Conservation (phyloP, 1,139 yeast species). For the Suhomyces terraborum region DNA sequence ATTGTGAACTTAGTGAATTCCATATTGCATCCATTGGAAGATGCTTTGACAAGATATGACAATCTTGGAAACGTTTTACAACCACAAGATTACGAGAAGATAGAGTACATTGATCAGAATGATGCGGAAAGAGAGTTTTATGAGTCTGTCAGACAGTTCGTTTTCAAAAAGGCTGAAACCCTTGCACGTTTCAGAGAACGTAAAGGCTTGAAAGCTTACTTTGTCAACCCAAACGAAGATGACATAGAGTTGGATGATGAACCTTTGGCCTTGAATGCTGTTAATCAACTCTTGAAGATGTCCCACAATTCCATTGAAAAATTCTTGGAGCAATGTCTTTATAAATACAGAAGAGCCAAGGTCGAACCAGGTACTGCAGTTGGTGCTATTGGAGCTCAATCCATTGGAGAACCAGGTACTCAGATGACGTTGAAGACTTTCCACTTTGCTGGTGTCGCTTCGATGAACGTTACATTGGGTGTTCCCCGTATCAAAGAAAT, state of each 20-base stretch:
- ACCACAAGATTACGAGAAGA: slow-evolving; percentile 39
- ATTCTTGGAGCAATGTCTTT: slow-evolving; percentile 75
- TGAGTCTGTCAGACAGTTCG: slow-evolving; percentile 66
- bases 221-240: slow-evolving; percentile 44
- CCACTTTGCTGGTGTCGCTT: slow-evolving; percentile 99
- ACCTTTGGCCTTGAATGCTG: slow-evolving; percentile 49
- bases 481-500: slow-evolving; percentile 99
- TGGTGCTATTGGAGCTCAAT: slow-evolving; percentile 98
- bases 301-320: slow-evolving; percentile 59
- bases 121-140: slow-evolving; percentile 89
- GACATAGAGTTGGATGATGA: slow-evolving; percentile 52
- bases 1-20: slow-evolving; percentile 56
- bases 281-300: slow-evolving; percentile 74
- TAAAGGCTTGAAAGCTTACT: slow-evolving; percentile 43
- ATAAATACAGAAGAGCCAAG: slow-evolving; percentile 83
- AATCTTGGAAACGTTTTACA: slow-evolving; percentile 64
- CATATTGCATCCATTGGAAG: slow-evolving; percentile 63
- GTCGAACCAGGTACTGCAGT: slow-evolving; percentile 99
- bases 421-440: slow-evolving; percentile 98
- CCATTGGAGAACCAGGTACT: slow-evolving; percentile 99
- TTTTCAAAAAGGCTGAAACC: slow-evolving; percentile 54
- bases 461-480: slow-evolving; percentile 98
- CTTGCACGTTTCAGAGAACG: slow-evolving; percentile 61
- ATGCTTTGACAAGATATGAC: slow-evolving; percentile 63
- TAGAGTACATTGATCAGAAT: slow-evolving; percentile 71